Percentiles rank a stretch among this genome's conserved stretches.
These are phyloP conservation scores for Spathaspora sp. DNA, from an alignment of 805 yeast genomes.

Conservation along the genomic window DNA sequence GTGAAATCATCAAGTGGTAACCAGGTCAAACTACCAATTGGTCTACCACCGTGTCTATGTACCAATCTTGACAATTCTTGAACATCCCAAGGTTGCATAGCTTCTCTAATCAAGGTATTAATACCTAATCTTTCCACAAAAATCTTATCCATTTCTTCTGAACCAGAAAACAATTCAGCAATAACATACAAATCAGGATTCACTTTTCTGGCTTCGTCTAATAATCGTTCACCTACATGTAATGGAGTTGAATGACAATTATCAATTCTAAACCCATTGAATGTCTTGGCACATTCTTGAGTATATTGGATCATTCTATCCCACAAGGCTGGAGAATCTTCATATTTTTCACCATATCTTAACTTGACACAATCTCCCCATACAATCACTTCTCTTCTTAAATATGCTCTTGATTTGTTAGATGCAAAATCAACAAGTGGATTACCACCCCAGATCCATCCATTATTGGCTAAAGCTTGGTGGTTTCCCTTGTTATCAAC, in stretches of 20 bases:
- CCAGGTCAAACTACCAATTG: conserved; percentile 87
- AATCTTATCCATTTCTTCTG: conserved; percentile 83
- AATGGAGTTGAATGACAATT: conserved; percentile 96
- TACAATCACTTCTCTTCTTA: conserved; percentile 88
- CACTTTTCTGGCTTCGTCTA: conserved; percentile 82
- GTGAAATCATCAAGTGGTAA: conserved; percentile 73
- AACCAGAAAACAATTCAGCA: conserved; percentile 92
- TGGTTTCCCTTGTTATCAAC: conserved; percentile 47
- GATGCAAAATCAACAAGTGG: conserved; percentile 94
- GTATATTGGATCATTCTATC: conserved; percentile 79
- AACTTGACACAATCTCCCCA: conserved; percentile 98
- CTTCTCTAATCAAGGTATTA: conserved; percentile 87
- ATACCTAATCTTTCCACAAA: conserved; percentile 90
- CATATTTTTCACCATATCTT: conserved; percentile 72
- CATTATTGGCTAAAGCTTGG: conserved; percentile 86
- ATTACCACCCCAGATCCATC: conserved; percentile 98
- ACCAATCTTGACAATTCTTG: conserved; percentile 81
- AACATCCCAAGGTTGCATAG: conserved; percentile 94
- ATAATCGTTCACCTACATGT: conserved; percentile 85
- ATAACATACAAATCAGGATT: conserved; percentile 88
- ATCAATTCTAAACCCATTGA: conserved; percentile 89
- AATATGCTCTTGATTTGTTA: conserved; percentile 67
- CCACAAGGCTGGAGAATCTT: conserved; percentile 91
- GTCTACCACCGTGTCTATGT: conserved; percentile 91
- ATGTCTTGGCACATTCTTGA: conserved; percentile 63